phyloP scores from a whole-genome alignment of 225 moss, liverwort and hornwort genomes.

The Antitrichia curtipendula region DNA sequence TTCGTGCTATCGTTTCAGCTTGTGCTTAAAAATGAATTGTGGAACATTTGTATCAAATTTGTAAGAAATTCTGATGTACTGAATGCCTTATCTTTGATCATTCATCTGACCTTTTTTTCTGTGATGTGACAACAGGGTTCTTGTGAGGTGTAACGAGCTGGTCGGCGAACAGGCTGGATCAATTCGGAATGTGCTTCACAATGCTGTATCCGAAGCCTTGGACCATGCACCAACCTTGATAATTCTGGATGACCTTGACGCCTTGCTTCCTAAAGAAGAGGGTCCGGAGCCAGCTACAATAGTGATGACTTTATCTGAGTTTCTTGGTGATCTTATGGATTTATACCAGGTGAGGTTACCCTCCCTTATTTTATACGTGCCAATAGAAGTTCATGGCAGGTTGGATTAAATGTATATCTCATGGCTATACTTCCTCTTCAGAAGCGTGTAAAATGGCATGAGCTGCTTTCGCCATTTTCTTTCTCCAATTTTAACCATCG shows the following conservation, averaged over 20 bases:
- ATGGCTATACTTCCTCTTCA: neutral
- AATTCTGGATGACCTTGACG: slow-evolving; percentile 86
- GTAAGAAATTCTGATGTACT: neutral
- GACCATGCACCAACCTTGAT: slow-evolving; percentile 81
- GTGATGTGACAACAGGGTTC: slow-evolving; percentile 41
- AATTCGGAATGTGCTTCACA: slow-evolving; percentile 49
- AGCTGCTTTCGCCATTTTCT: neutral
- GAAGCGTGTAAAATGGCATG: neutral
- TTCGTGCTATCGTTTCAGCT: neutral
- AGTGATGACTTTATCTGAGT: slow-evolving; percentile 67
- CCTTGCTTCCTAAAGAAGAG: slow-evolving; percentile 66
- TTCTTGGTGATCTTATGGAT: slow-evolving; percentile 82
- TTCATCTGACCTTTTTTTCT: neutral
- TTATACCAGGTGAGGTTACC: slow-evolving; percentile 48
- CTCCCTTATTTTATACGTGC: neutral
- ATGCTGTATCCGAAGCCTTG: slow-evolving; percentile 66
- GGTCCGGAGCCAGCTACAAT: slow-evolving; percentile 66
- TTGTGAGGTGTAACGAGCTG: slow-evolving; percentile 75
- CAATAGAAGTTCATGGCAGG: neutral
- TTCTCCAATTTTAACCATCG: neutral
- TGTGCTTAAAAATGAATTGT: neutral
- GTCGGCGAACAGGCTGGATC: slow-evolving; percentile 76
- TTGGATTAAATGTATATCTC: neutral
- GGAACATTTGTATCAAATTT: neutral
- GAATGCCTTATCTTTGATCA: neutral